phyloP scores from a whole-genome alignment of 306 rosid species.

The Dryas alaskensis region DNA sequence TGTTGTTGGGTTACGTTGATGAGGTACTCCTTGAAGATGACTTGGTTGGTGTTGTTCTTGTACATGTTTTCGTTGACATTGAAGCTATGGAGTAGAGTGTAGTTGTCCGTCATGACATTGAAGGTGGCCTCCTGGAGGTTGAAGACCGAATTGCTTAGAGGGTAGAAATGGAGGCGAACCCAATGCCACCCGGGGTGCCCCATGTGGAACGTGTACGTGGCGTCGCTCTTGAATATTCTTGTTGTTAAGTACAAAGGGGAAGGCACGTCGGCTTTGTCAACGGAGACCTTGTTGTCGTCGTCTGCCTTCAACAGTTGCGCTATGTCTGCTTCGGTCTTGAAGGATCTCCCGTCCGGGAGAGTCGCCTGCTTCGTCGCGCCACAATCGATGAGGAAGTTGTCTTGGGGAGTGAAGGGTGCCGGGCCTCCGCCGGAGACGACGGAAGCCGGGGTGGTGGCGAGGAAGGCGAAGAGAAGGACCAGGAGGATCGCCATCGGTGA shows the following conservation, averaged over 20 bases:
- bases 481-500: slow-evolving; percentile 63
- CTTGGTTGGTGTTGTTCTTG: neutral
- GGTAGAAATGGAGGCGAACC: slow-evolving; percentile 35
- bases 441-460: slow-evolving; percentile 7
- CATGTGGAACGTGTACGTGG: slow-evolving; percentile 29
- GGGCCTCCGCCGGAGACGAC: slow-evolving; percentile 2
- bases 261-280: slow-evolving; percentile 22
- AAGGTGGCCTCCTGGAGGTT: slow-evolving; percentile 32
- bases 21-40: slow-evolving; percentile 31
- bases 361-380: slow-evolving; percentile 47
- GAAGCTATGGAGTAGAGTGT: slow-evolving; percentile 36
- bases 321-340: slow-evolving; percentile 68
- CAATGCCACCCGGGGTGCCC: slow-evolving; percentile 38
- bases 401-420: slow-evolving; percentile 52
- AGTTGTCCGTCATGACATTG: slow-evolving; percentile 27
- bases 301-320: slow-evolving; percentile 42
- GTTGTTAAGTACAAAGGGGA: slow-evolving; percentile 50
- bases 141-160: slow-evolving; percentile 16
- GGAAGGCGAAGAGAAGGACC: slow-evolving; percentile 38
- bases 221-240: slow-evolving; percentile 40
- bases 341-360: slow-evolving; percentile 65
- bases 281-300: slow-evolving; percentile 49
- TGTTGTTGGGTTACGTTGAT: slow-evolving; percentile 41
- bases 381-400: slow-evolving; percentile 69
- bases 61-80: slow-evolving; percentile 18